These are phyloP conservation scores for Tremella yokohamensis DNA, from an alignment of 768 basidiomycete genomes.

Conservation along the genomic window DNA sequence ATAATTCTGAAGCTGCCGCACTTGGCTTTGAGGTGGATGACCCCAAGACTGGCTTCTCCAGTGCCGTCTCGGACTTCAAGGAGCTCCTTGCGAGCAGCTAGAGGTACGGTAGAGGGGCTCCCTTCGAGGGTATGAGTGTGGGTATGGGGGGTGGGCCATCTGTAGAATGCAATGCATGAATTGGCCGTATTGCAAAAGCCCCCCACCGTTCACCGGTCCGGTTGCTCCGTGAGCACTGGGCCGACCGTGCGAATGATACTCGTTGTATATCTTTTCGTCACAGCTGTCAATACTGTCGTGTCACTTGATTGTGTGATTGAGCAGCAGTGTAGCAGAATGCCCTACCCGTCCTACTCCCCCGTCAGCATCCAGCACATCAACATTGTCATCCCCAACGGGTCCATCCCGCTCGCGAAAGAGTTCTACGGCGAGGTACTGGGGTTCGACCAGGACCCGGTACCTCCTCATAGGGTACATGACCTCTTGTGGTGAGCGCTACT, in stretches of 20 bases:
- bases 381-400: slow-evolving; percentile 38
- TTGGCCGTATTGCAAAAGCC: no score
- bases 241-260: no score
- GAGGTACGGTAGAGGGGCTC: no score
- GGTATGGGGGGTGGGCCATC: no score
- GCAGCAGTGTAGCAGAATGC: no score
- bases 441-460: slow-evolving; percentile 41
- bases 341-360: slow-evolving; percentile 19
- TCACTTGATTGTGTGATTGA: no score
- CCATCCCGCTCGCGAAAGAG: slow-evolving; percentile 40
- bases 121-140: no score
- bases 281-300: no score
- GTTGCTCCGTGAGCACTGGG: no score
- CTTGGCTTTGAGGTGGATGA: slow-evolving; percentile 49
- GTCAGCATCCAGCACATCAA: slow-evolving; percentile 44
- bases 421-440: slow-evolving; percentile 46
- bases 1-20: slow-evolving; percentile 24
- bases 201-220: no score
- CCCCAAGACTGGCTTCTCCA: slow-evolving; percentile 41
- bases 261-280: no score
- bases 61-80: slow-evolving; percentile 49
- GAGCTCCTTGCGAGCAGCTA: slow-evolving; percentile 25
- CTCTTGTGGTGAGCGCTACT: slow-evolving; percentile 36
- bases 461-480: slow-evolving; percentile 30
- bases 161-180: no score